These are phyloP conservation scores for Euphorbia corollata DNA, from an alignment of 441 rosid species.

Conservation along the genomic window DNA sequence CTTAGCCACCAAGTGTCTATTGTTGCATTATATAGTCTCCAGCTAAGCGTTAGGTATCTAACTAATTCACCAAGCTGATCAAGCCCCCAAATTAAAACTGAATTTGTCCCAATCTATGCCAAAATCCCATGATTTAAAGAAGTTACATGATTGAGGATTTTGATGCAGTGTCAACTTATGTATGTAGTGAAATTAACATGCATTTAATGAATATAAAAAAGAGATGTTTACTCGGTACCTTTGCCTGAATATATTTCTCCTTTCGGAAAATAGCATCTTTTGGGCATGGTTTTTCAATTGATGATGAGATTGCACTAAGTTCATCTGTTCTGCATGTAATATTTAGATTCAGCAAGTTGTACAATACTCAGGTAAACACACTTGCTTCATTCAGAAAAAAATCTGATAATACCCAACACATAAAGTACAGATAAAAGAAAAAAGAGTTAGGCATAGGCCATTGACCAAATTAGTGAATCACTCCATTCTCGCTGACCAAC, in stretches of 20 bases:
- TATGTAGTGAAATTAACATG: neutral
- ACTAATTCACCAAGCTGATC: neutral
- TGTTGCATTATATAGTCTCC: neutral
- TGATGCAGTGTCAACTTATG: neutral
- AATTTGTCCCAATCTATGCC: neutral
- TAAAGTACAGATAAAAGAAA: neutral
- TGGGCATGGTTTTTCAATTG: conserved; percentile 59
- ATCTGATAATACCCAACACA: neutral
- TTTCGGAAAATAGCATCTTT: conserved; percentile 41
- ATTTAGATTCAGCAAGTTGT: conserved; percentile 17
- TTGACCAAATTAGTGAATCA: neutral
- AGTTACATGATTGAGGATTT: conserved; percentile 6
- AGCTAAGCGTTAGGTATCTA: neutral
- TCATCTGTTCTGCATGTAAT: conserved; percentile 46
- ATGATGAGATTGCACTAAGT: conserved; percentile 21
- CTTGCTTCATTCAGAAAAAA: neutral
- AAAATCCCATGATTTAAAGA: neutral
- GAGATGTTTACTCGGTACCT: conserved; percentile 41
- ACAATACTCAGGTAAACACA: neutral
- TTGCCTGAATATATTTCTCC: conserved; percentile 73
- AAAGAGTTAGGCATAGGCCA: neutral
- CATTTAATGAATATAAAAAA: neutral
- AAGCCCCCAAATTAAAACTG: neutral
- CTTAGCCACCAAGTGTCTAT: neutral
- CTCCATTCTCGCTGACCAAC: neutral